These are phyloP conservation scores for Kwoniella dejecticola DNA, from an alignment of 768 basidiomycete species.

Conservation along the genomic window DNA sequence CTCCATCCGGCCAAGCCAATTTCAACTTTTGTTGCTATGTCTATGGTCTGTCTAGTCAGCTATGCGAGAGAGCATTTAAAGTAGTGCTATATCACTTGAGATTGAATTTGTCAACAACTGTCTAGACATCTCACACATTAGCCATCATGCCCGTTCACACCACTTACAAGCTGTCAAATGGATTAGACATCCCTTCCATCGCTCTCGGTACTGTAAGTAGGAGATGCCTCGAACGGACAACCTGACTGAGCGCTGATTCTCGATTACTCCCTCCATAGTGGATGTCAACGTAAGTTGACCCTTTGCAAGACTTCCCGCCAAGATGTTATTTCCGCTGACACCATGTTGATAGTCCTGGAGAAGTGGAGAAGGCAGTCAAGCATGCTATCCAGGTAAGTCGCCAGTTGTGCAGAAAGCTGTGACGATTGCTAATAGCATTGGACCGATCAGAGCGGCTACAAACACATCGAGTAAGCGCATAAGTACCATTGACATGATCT, in stretches of 20 bases:
- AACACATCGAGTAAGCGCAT: conserved; percentile 47
- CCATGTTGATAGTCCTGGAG: conserved; percentile 27
- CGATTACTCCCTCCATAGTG: background rate
- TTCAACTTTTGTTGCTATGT: too few species aligned
- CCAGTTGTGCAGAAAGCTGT: background rate
- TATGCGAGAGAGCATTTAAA: too few species aligned
- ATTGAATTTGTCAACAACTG: background rate
- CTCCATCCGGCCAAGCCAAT: too few species aligned
- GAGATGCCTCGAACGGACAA: background rate
- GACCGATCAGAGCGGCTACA: conserved; percentile 35
- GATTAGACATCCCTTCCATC: conserved; percentile 70
- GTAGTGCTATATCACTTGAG: too few species aligned
- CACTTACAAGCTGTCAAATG: conserved; percentile 51
- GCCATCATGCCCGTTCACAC: conserved; percentile 8
- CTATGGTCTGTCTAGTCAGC: too few species aligned
- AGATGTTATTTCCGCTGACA: background rate
- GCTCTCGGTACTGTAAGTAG: conserved; percentile 62
- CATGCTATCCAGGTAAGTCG: conserved; percentile 45
- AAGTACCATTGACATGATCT: conserved; percentile 40
- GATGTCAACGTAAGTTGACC: background rate
- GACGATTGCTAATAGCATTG: background rate
- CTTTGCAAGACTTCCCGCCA: too few species aligned
- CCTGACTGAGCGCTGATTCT: background rate
- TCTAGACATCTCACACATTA: background rate
- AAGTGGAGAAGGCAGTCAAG: conserved; percentile 51